A percentile compares a stretch with the other conserved stretches of the same genome.
phyloP scores from a whole-genome alignment of 2,329 filamentous ascomycete genomes.

The Septoria linicola region DNA sequence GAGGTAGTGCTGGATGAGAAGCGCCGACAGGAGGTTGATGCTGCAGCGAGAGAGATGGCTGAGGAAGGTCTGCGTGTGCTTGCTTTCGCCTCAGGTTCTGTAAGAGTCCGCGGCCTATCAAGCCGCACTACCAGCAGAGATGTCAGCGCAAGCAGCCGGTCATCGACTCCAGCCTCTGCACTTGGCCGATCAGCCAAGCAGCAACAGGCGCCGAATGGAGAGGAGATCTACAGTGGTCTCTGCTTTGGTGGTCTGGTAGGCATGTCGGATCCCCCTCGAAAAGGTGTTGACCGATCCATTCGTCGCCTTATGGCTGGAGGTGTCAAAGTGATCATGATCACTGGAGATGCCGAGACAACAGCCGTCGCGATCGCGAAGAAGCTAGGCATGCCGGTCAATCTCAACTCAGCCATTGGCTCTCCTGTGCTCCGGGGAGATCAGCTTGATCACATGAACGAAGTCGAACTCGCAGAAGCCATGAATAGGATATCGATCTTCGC shows the following conservation, averaged over 20 bases:
- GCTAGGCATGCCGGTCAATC: conserved; percentile 85
- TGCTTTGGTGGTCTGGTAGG: conserved; percentile 90
- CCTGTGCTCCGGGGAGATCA: conserved; percentile 85
- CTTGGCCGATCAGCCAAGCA: conserved; percentile 4
- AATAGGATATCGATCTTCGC: conserved; percentile 91
- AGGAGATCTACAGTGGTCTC: conserved; percentile 77
- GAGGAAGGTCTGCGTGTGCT: conserved; percentile 85
- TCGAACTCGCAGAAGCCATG: conserved; percentile 80
- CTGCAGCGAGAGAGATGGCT: conserved; percentile 84
- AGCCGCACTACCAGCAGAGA: conserved; percentile 26
- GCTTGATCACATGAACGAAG: conserved; percentile 86
- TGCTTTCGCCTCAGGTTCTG: conserved; percentile 84
- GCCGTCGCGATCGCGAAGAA: conserved; percentile 91
- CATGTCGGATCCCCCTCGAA: conserved; percentile 94
- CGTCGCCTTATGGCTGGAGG: conserved; percentile 87
- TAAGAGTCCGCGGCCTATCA: conserved; percentile 31
- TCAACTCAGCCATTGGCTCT: conserved; percentile 57
- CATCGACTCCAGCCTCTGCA: conserved; percentile 22
- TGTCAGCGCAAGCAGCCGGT: conserved; percentile 25
- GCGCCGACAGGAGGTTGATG: conserved; percentile 69
- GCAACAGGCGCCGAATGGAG: conserved; percentile 36
- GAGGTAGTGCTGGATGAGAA: conserved; percentile 81
- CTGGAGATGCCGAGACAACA: conserved; percentile 91
- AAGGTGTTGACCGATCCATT: conserved; percentile 86
- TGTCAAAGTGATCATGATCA: conserved; percentile 98